Percentiles rank a stretch among this genome's conserved stretches.
Conservation (phyloP, 208 protist genomes). For the Tritrichomonas musculus region DNA sequence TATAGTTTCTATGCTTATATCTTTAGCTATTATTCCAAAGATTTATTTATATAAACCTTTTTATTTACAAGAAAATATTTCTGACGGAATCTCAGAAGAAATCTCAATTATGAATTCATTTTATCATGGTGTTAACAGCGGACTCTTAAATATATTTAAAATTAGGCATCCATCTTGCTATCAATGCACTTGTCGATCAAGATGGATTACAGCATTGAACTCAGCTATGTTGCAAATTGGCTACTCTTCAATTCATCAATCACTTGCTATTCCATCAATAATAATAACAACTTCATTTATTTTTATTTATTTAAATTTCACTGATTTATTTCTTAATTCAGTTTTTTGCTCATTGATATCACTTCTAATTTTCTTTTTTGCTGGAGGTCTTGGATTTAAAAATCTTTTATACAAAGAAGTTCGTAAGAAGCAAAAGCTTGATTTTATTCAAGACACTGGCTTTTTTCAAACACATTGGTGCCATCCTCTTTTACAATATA, state of each 20-base stretch:
- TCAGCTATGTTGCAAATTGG: neutral
- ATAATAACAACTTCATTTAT: neutral
- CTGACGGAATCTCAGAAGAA: neutral
- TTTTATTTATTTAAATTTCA: neutral
- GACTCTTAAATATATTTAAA: slow-evolving; percentile 20
- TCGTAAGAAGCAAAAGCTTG: neutral
- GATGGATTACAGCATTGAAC: neutral
- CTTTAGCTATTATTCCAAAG: neutral
- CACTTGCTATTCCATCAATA: neutral
- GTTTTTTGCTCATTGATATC: neutral
- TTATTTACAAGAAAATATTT: neutral
- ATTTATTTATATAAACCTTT: neutral
- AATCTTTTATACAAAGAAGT: neutral
- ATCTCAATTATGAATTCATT: slow-evolving; percentile 1
- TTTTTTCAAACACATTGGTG: neutral
- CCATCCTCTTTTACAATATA: neutral
- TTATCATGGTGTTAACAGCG: slow-evolving; percentile 23
- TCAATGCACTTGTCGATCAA: neutral
- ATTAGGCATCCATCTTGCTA: slow-evolving; percentile 3
- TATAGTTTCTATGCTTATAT: neutral
- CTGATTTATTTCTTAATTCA: neutral
- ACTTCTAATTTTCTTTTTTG: neutral
- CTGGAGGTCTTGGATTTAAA: neutral
- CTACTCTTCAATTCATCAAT: neutral
- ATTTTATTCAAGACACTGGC: neutral